A percentile compares a stretch with the other conserved stretches of the same genome.
phyloP scores from a whole-genome alignment of 192 early-diverging fungal species.

The Pilaira anomala region DNA sequence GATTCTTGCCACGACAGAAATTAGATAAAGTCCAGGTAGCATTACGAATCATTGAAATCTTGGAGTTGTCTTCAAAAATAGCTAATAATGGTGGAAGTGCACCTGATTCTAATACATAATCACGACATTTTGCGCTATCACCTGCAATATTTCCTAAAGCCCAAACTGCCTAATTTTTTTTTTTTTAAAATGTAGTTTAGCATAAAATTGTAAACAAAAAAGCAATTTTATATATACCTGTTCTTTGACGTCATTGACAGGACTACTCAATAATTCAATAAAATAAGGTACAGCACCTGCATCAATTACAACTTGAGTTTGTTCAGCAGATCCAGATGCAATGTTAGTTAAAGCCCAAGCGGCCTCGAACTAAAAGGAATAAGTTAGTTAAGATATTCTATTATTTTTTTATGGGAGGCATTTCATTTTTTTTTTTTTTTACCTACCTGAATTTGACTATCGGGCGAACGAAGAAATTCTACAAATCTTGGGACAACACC shows the following conservation, averaged over 20 bases:
- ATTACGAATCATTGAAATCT: slow-evolving; percentile 69
- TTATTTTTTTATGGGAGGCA: neutral
- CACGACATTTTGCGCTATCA: slow-evolving; percentile 40
- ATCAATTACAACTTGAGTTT: slow-evolving; percentile 42
- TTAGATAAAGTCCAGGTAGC: slow-evolving; percentile 79
- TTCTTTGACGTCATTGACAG: slow-evolving; percentile 38
- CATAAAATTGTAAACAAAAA: neutral
- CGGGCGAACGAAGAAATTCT: slow-evolving; percentile 41
- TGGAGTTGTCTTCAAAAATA: slow-evolving; percentile 28
- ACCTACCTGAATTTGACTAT: slow-evolving; percentile 31
- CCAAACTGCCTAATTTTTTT: slow-evolving; percentile 41
- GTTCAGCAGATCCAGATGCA: slow-evolving; percentile 42
- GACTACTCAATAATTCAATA: slow-evolving; percentile 36
- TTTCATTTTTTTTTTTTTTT: neutral
- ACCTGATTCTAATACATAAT: slow-evolving; percentile 36
- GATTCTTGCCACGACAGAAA: slow-evolving; percentile 73
- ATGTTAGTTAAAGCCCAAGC: slow-evolving; percentile 57
- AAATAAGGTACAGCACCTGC: slow-evolving; percentile 48
- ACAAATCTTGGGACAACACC: slow-evolving; percentile 50
- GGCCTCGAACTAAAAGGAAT: slow-evolving; percentile 43
- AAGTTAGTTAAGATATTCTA: neutral
- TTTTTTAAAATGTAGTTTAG: neutral
- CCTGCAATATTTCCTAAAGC: slow-evolving; percentile 55
- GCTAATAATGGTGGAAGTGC: slow-evolving; percentile 34
- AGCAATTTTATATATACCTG: slow-evolving; percentile 25